Evolutionary conservation across 2,329 filamentous ascomycete genomes (phyloP).

Genomic region (Reticulascus tulasneorum): DNA sequence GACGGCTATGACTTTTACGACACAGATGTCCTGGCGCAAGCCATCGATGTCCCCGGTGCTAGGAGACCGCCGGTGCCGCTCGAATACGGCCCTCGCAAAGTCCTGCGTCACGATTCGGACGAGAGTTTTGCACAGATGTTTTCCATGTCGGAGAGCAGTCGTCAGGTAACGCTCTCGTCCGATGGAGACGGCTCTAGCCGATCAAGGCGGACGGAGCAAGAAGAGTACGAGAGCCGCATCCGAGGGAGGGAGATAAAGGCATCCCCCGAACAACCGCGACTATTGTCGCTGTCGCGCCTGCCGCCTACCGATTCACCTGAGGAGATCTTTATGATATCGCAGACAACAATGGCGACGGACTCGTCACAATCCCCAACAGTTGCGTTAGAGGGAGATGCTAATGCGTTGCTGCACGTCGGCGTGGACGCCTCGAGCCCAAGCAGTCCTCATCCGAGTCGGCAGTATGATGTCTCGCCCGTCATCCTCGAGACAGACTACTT

Average conservation of each 20-base stretch:
- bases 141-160: conserved; percentile 49
- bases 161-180: conserved; percentile 33
- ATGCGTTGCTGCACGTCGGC: conserved; percentile 13
- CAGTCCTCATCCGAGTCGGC: conserved; percentile 22
- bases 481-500: conserved; percentile 57
- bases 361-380: conserved; percentile 8
- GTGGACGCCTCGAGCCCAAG: conserved; percentile 18
- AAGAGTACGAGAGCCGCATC: conserved; percentile 43
- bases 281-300: conserved; percentile 1
- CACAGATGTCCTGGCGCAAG: conserved; percentile 47
- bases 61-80: conserved; percentile 32
- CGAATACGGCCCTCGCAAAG: conserved; percentile 28
- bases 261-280: conserved; percentile 10
- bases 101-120: conserved; percentile 49
- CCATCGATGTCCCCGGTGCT: conserved; percentile 48
- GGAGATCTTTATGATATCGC: conserved; percentile 41
- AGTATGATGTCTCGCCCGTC: conserved; percentile 34
- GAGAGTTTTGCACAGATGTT: conserved; percentile 58
- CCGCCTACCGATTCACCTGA: conserved; percentile 26
- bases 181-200: conserved; percentile 15
- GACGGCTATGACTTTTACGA: conserved; percentile 67
- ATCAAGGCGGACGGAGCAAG: conserved; percentile 18
- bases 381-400: no score
- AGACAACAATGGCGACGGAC: conserved; percentile 35
- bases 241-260: conserved; percentile 34